Evolutionary conservation across 2,329 filamentous ascomycete genomes (phyloP).

Genomic region (Neurospora sp.): DNA sequence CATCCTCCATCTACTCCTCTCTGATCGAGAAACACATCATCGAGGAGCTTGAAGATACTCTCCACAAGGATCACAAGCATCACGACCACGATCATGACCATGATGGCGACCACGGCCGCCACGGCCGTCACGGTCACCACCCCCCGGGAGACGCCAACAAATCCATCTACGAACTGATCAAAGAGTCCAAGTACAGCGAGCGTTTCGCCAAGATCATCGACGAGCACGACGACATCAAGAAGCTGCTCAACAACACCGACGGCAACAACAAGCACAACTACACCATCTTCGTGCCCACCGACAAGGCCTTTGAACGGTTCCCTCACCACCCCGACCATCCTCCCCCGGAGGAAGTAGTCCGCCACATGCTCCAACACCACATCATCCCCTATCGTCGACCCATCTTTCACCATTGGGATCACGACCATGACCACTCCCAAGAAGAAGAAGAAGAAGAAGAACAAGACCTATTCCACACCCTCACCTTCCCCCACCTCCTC

Average conservation of each 20-base stretch:
- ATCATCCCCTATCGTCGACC: slow-evolving; percentile 32
- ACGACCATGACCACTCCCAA: slow-evolving; percentile 33
- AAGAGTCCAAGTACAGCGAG: slow-evolving; percentile 64
- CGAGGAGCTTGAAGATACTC: slow-evolving; percentile 1
- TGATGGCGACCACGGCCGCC: slow-evolving; percentile 1
- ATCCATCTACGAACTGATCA: slow-evolving; percentile 74
- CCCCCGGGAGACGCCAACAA: slow-evolving; percentile 39
- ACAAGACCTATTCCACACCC: slow-evolving; percentile 65
- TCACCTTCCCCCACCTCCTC: slow-evolving; percentile 58
- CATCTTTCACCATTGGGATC: background rate
- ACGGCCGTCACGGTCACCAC: slow-evolving; percentile 19
- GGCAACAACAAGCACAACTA: slow-evolving; percentile 45
- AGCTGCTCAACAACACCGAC: slow-evolving; percentile 61
- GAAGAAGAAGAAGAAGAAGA: slow-evolving; percentile 55
- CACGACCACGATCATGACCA: background rate
- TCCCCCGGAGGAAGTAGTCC: slow-evolving; percentile 61
- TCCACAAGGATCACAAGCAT: slow-evolving; percentile 3
- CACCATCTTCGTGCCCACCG: slow-evolving; percentile 72
- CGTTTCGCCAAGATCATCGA: slow-evolving; percentile 69
- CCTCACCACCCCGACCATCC: slow-evolving; percentile 35
- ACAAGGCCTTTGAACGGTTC: slow-evolving; percentile 62
- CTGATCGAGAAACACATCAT: slow-evolving; percentile 7
- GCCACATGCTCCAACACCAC: slow-evolving; percentile 65
- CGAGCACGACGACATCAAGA: slow-evolving; percentile 60
- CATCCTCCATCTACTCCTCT: slow-evolving; percentile 3